Evolutionary conservation across 306 rosid genomes (phyloP).

Genomic region (Biancaea sappan): DNA sequence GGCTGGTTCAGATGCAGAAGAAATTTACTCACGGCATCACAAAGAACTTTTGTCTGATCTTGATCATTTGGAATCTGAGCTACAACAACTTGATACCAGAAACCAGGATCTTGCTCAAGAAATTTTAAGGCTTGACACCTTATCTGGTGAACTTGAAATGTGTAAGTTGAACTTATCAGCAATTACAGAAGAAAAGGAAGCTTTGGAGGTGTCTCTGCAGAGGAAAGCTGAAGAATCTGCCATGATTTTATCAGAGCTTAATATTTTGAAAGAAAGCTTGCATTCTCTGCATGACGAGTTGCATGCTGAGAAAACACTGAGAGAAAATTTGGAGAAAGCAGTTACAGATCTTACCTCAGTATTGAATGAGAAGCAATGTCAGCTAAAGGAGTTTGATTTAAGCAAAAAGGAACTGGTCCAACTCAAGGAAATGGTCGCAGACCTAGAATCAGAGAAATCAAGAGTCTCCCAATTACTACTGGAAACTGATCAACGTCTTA

Average conservation of each 20-base stretch:
- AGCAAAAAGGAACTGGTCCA: constrained; percentile 57
- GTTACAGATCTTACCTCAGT: constrained; percentile 62
- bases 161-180: constrained; percentile 56
- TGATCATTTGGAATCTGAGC: constrained; percentile 66
- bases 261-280: constrained; percentile 50
- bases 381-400: constrained; percentile 60
- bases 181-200: constrained; percentile 59
- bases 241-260: constrained; percentile 56
- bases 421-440: constrained; percentile 61
- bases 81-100: constrained; percentile 68
- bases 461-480: constrained; percentile 51
- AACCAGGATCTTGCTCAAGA: constrained; percentile 67
- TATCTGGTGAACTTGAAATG: constrained; percentile 55
- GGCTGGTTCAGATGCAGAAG: constrained; percentile 65
- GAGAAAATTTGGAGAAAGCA: constrained; percentile 56
- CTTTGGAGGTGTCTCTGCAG: constrained; percentile 53
- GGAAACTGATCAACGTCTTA: constrained; percentile 57
- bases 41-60: constrained; percentile 58
- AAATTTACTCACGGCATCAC: constrained; percentile 57
- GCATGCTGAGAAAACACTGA: constrained; percentile 53
- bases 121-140: constrained; percentile 48
- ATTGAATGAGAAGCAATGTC: constrained; percentile 59
- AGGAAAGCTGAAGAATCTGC: constrained; percentile 64
- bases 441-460: constrained; percentile 73
- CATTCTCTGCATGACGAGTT: constrained; percentile 52